Evolutionary conservation across 192 early-diverging fungal genomes (phyloP).

Genomic region (Backusella australiensis): DNA sequence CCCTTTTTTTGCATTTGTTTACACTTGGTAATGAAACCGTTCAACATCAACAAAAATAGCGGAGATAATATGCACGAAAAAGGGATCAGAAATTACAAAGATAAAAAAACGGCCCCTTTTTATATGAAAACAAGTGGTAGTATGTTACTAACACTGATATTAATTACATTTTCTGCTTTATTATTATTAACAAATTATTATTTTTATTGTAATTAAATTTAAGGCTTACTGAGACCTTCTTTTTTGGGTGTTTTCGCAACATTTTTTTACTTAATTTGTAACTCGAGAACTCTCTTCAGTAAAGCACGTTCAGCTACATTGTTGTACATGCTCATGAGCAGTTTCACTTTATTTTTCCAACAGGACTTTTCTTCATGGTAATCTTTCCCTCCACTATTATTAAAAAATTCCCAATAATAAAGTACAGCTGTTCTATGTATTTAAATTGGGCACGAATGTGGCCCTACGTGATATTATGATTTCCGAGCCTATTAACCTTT

Average conservation of each 20-base stretch:
- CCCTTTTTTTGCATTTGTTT: neutral
- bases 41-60: neutral
- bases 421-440: too few species aligned
- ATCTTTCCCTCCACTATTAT: neutral
- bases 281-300: neutral
- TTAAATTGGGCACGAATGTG: conserved; percentile 7
- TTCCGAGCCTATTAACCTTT: too few species aligned
- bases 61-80: neutral
- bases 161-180: neutral
- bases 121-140: neutral
- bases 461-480: too few species aligned
- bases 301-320: neutral
- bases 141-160: neutral
- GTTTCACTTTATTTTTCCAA: neutral
- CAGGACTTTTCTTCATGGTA: neutral
- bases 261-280: neutral
- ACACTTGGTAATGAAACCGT: neutral
- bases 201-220: neutral
- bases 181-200: neutral
- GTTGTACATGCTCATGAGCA: neutral
- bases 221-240: neutral
- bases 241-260: neutral
- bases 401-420: neutral
- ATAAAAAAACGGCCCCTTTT: neutral
- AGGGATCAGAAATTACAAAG: neutral